These are phyloP conservation scores for Cutaneotrichosporon mucoides DNA, from an alignment of 1,284 basidiomycete species.

Conservation along the genomic window DNA sequence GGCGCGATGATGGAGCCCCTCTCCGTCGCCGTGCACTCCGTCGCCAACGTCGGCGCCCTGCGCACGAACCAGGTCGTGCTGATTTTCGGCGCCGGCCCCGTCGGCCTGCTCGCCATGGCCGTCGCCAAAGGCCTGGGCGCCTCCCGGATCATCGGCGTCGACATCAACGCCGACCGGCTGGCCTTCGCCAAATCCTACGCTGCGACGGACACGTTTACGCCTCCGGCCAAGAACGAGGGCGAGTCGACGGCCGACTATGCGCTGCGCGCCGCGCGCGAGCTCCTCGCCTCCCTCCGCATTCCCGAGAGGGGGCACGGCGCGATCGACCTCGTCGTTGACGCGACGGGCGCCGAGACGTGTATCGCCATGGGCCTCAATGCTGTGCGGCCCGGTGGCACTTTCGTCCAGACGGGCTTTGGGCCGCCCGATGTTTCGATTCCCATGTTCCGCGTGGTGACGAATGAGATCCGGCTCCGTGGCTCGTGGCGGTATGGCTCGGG, in stretches of 20 bases:
- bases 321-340: slow-evolving; percentile 60
- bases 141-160: slow-evolving; percentile 68
- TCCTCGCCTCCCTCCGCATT: slow-evolving; percentile 50
- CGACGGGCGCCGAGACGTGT: slow-evolving; percentile 61
- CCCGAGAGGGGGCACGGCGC: slow-evolving; percentile 51
- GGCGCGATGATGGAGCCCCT: slow-evolving; percentile 80
- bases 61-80: slow-evolving; percentile 67
- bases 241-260: slow-evolving; percentile 55
- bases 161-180: slow-evolving; percentile 76
- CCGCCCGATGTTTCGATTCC: slow-evolving; percentile 44
- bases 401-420: slow-evolving; percentile 47
- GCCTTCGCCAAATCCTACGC: slow-evolving; percentile 82
- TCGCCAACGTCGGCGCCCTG: slow-evolving; percentile 70
- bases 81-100: slow-evolving; percentile 84
- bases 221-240: slow-evolving; percentile 22
- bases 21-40: slow-evolving; percentile 84
- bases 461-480: slow-evolving; percentile 45
- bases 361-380: slow-evolving; percentile 57
- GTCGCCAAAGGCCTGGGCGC: slow-evolving; percentile 87
- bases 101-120: slow-evolving; percentile 87
- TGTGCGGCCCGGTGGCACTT: slow-evolving; percentile 54
- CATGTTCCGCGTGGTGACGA: slow-evolving; percentile 41
- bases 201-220: slow-evolving; percentile 77
- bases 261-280: slow-evolving; percentile 49
- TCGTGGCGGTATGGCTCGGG: slow-evolving; percentile 47